Conservation (phyloP, 306 rosid species). For the Trifolium dubium region DNA sequence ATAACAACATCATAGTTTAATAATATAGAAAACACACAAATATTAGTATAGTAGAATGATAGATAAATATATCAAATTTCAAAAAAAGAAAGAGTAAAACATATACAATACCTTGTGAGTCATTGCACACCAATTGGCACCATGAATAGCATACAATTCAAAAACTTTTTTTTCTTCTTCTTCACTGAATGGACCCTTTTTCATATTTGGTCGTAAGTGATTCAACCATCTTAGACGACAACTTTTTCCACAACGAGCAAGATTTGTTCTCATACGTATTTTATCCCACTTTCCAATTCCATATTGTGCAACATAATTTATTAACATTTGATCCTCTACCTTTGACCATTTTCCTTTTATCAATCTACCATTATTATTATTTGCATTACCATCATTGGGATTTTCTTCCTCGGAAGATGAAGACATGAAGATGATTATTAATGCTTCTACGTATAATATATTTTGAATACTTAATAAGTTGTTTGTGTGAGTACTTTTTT, state of each 20-base stretch:
- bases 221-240: constrained; percentile 84
- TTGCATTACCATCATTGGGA: background rate
- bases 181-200: constrained; percentile 56
- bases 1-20: too few relatives aligned
- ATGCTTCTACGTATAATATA: background rate
- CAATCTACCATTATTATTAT: background rate
- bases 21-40: too few relatives aligned
- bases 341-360: background rate
- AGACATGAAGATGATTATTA: background rate
- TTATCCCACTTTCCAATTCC: background rate
- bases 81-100: background rate
- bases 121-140: constrained; percentile 51
- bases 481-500: background rate
- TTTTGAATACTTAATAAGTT: too few relatives aligned
- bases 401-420: background rate
- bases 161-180: constrained; percentile 48
- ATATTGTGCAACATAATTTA: background rate
- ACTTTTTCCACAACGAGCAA: background rate
- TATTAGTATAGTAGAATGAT: too few relatives aligned
- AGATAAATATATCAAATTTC: background rate
- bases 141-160: too few relatives aligned
- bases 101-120: constrained; percentile 50
- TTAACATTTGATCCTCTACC: background rate
- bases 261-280: background rate
- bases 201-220: constrained; percentile 70